phyloP scores from a whole-genome alignment of 2,329 filamentous ascomycete genomes.

The Harringtonia lauricola region DNA sequence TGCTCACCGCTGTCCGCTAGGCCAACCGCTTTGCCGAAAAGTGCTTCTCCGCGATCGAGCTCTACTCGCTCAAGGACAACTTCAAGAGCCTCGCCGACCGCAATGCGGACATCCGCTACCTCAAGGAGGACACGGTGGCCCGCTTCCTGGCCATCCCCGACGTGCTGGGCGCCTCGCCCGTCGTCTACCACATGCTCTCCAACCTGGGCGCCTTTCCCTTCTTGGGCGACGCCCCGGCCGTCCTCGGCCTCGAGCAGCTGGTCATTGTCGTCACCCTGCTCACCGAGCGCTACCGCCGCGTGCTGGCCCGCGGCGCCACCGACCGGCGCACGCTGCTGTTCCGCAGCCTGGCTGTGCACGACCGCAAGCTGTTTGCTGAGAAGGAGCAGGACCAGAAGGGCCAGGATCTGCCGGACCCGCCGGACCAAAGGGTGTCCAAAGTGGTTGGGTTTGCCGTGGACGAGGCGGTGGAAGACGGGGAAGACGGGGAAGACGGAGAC shows the following conservation, averaged over 20 bases:
- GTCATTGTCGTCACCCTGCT: conserved; percentile 63
- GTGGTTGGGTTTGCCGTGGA: conserved; percentile 34
- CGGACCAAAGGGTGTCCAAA: conserved; percentile 5
- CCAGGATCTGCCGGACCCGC: neutral
- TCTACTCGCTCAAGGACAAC: conserved; percentile 64
- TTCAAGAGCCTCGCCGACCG: conserved; percentile 59
- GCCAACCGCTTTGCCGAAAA: conserved; percentile 54
- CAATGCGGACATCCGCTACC: conserved; percentile 49
- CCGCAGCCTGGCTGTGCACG: conserved; percentile 60
- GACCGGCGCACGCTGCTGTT: conserved; percentile 57
- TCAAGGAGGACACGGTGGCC: conserved; percentile 59
- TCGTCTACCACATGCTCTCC: conserved; percentile 61
- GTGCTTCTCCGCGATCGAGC: conserved; percentile 60
- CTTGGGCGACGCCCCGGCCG: conserved; percentile 56
- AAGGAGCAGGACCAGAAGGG: conserved; percentile 8
- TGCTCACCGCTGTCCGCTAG: conserved; percentile 22
- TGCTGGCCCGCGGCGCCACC: conserved; percentile 45
- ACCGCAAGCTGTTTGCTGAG: conserved; percentile 37
- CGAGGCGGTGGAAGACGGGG: conserved; percentile 36
- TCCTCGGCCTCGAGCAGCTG: conserved; percentile 58
- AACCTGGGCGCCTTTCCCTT: conserved; percentile 67
- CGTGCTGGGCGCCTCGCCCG: conserved; percentile 52
- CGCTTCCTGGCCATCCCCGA: conserved; percentile 66
- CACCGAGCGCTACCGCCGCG: conserved; percentile 56
- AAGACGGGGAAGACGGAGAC: conserved; percentile 29